Conservation (phyloP, 169 alveolate genomes). For the Plasmodium malariae region DNA sequence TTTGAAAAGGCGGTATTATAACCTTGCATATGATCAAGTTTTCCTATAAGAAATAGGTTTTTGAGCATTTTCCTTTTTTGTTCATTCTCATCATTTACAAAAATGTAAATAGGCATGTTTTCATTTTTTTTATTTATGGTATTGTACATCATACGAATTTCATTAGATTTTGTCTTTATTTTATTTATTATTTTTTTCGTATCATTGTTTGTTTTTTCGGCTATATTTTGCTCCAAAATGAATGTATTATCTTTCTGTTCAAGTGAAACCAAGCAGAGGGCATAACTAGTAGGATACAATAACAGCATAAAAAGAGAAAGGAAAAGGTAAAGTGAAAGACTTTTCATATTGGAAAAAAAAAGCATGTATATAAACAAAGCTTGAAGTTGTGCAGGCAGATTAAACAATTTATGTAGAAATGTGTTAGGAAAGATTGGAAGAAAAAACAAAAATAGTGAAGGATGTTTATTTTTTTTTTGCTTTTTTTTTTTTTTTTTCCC, state of each 20-base stretch:
- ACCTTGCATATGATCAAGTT: conserved; percentile 54
- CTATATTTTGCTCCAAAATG: not conserved
- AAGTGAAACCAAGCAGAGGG: not conserved
- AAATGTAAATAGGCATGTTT: conserved; percentile 43
- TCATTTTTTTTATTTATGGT: conserved; percentile 18
- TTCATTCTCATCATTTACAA: conserved; percentile 48
- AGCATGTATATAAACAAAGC: not conserved
- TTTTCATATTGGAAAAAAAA: not conserved
- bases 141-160: conserved; percentile 36
- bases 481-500: not conserved
- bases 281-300: not conserved
- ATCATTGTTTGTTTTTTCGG: not conserved
- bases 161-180: conserved; percentile 32
- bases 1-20: conserved; percentile 56
- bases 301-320: not conserved
- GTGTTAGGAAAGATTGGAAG: not conserved
- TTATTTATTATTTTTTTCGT: conserved; percentile 39
- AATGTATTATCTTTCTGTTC: not conserved
- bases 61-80: conserved; percentile 31
- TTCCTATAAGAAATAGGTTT: conserved; percentile 20
- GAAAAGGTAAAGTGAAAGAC: not conserved
- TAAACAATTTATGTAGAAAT: not conserved
- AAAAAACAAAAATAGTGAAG: not conserved
- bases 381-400: not conserved
- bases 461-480: not conserved